Evolutionary conservation across 345 rosid genomes (phyloP).

Genomic region (Kandelia obovata): DNA sequence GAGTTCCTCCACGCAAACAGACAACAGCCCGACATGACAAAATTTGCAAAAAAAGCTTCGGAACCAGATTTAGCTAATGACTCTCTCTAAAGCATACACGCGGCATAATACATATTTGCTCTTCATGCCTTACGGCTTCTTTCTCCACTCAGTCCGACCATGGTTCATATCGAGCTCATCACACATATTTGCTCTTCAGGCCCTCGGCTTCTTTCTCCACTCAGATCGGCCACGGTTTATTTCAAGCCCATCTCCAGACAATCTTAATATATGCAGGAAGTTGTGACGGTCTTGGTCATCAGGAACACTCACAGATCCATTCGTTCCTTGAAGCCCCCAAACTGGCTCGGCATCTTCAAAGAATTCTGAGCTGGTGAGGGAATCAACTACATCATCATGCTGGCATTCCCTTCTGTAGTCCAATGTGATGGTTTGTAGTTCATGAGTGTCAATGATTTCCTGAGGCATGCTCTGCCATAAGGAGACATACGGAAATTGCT

Average conservation of each 20-base stretch:
- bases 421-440: conserved; percentile 74
- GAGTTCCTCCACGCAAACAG: neutral
- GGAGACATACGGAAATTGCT: conserved; percentile 1
- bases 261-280: conserved; percentile 74
- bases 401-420: conserved; percentile 93
- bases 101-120: neutral
- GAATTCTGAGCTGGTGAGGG: conserved; percentile 63
- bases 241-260: conserved; percentile 68
- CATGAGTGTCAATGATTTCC: conserved; percentile 74
- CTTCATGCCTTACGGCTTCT: conserved; percentile 31
- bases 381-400: conserved; percentile 75
- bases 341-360: conserved; percentile 24
- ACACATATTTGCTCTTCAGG: neutral
- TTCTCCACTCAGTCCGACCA: conserved; percentile 83
- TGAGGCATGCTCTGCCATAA: conserved; percentile 88
- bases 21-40: conserved; percentile 5
- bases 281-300: conserved; percentile 30
- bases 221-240: conserved; percentile 80
- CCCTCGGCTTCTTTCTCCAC: conserved; percentile 64
- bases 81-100: neutral
- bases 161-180: conserved; percentile 73
- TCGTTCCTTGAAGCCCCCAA: conserved; percentile 37
- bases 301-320: conserved; percentile 47
- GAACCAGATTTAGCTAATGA: neutral
- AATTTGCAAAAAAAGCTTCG: conserved; percentile 8